Evolutionary conservation across 2,329 filamentous ascomycete species (phyloP).

Genomic region (Torrubiella hemipterigena): DNA sequence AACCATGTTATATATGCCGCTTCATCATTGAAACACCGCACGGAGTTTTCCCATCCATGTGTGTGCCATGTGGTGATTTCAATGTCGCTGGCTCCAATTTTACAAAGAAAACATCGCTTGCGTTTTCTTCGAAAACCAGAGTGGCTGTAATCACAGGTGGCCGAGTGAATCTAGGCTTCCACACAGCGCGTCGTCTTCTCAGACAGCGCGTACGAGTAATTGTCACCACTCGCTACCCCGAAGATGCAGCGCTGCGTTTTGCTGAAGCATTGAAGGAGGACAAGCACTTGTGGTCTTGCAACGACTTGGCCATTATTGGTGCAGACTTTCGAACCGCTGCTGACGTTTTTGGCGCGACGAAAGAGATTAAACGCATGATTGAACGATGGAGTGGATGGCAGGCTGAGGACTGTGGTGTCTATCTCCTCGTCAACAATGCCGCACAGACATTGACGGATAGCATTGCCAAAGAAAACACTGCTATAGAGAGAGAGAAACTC

Average conservation of each 20-base stretch:
- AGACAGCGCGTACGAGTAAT: slow-evolving; percentile 21
- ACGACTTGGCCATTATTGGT: too few species aligned
- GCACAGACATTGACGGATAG: slow-evolving; percentile 24
- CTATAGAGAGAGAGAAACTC: slow-evolving; percentile 13
- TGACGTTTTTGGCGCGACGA: slow-evolving; percentile 18
- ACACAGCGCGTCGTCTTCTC: slow-evolving; percentile 18
- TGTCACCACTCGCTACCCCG: slow-evolving; percentile 22
- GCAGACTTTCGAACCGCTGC: slow-evolving; percentile 19
- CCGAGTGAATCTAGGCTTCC: slow-evolving; percentile 20
- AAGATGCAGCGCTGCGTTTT: too few species aligned
- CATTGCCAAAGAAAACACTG: slow-evolving; percentile 15
- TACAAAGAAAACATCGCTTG: slow-evolving; percentile 15
- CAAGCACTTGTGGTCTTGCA: too few species aligned
- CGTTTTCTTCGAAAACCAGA: slow-evolving; percentile 11
- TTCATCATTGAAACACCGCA: slow-evolving; percentile 8
- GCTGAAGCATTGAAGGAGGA: too few species aligned
- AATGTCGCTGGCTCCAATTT: slow-evolving; percentile 16
- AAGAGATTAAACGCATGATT: slow-evolving; percentile 11
- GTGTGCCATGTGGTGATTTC: slow-evolving; percentile 20
- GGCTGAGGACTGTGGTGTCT: too few species aligned
- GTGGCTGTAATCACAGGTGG: slow-evolving; percentile 22
- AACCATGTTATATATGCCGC: slow-evolving; percentile 24
- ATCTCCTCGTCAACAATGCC: slow-evolving; percentile 25
- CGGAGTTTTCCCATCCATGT: slow-evolving; percentile 16
- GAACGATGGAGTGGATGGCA: slow-evolving; percentile 1